Evolutionary conservation across 805 yeast genomes (phyloP).

Genomic region (Wickerhamiella qilinensis): DNA sequence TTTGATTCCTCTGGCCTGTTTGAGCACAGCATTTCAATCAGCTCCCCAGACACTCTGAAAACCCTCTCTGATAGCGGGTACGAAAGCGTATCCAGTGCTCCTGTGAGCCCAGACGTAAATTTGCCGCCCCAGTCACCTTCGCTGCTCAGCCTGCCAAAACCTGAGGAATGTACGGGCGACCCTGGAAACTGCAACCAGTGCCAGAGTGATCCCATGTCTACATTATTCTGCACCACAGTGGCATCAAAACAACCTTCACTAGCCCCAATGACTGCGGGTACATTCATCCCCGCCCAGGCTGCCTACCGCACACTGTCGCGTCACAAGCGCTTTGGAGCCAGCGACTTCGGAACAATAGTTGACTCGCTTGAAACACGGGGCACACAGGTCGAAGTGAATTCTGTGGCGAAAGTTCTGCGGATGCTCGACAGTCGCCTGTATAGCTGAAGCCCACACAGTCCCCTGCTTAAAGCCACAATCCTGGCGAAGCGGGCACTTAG

Average conservation of each 20-base stretch:
- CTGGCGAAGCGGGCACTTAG: too few relatives aligned
- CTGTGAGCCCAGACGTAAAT: too few relatives aligned
- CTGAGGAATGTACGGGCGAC: slow-evolving; percentile 54
- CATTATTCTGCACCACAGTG: slow-evolving; percentile 73
- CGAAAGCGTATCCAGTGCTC: too few relatives aligned
- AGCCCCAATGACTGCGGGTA: too few relatives aligned
- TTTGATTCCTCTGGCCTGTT: too few relatives aligned
- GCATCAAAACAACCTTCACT: slow-evolving; percentile 25
- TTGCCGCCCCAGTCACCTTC: too few relatives aligned
- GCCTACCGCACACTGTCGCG: slow-evolving; percentile 77
- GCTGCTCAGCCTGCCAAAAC: too few relatives aligned
- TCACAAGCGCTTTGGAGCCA: slow-evolving; percentile 59
- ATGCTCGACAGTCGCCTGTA: slow-evolving; percentile 48
- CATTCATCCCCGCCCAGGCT: slow-evolving; percentile 75
- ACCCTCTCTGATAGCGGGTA: too few relatives aligned
- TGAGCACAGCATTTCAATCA: too few relatives aligned
- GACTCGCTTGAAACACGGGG: slow-evolving; percentile 66
- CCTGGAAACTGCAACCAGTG: slow-evolving; percentile 82
- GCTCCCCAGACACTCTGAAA: too few relatives aligned
- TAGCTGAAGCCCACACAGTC: too few relatives aligned
- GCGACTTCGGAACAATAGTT: slow-evolving; percentile 58
- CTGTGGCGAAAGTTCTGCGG: slow-evolving; percentile 70
- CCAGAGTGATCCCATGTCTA: slow-evolving; percentile 73
- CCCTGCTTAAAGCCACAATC: too few relatives aligned
- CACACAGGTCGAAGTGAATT: slow-evolving; percentile 81